Evolutionary conservation across 2,329 filamentous ascomycete genomes (phyloP).

Genomic region (Nemania abortiva): DNA sequence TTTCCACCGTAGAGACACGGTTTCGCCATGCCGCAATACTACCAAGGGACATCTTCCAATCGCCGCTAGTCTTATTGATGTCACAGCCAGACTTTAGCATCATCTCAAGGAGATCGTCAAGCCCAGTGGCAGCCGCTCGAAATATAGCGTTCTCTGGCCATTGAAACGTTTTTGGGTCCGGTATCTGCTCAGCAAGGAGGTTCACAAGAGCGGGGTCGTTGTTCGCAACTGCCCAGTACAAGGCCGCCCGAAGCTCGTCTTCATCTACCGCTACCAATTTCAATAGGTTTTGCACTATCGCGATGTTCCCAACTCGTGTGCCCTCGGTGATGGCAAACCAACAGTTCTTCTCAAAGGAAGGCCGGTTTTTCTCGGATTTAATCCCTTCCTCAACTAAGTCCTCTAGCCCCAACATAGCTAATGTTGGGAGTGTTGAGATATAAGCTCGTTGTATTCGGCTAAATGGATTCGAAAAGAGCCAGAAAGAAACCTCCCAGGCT

Average conservation of each 20-base stretch:
- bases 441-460: neutral
- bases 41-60: neutral
- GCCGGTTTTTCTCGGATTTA: neutral
- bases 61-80: neutral
- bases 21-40: neutral
- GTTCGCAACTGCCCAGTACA: neutral
- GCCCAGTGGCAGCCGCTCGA: neutral
- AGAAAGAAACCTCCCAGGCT: constrained; percentile 3
- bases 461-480: neutral
- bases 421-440: neutral
- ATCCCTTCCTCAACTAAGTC: neutral
- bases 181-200: neutral
- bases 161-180: neutral
- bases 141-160: neutral
- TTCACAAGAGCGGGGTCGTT: neutral
- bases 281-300: neutral
- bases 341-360: neutral
- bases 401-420: neutral
- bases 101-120: neutral
- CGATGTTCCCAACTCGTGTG: neutral
- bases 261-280: neutral
- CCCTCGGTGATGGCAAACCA: constrained; percentile 1
- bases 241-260: neutral
- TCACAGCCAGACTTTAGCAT: neutral
- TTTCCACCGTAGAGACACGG: neutral